These are phyloP conservation scores for Eremochloa ophiuroides DNA, from an alignment of 176 grass and related monocot species.

Conservation along the genomic window DNA sequence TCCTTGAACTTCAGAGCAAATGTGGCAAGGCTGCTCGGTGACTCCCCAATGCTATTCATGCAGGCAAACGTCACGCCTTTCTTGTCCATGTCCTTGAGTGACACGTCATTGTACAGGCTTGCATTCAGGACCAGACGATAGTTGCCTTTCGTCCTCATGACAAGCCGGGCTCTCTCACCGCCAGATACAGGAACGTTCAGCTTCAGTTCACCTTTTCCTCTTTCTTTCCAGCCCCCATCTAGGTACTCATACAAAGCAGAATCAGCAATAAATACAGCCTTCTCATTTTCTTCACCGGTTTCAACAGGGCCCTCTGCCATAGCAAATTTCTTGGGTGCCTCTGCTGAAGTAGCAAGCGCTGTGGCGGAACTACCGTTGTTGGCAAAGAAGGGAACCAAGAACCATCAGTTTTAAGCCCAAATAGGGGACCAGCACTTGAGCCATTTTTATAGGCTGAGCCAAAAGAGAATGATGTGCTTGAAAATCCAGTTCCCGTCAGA, in stretches of 20 bases:
- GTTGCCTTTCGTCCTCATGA: constrained; percentile 94
- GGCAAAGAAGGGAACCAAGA: constrained; percentile 46
- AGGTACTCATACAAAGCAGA: constrained; percentile 86
- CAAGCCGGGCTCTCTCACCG: constrained; percentile 61
- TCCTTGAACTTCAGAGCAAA: constrained; percentile 97
- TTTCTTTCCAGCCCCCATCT: constrained; percentile 91
- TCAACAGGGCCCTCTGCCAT: constrained; percentile 85
- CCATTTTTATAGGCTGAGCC: constrained; percentile 54
- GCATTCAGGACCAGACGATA: constrained; percentile 82
- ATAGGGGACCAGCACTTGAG: constrained; percentile 34
- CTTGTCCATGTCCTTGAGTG: constrained; percentile 95
- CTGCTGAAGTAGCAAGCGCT: constrained; percentile 25
- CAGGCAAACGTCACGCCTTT: constrained; percentile 89
- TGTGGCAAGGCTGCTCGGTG: constrained; percentile 46
- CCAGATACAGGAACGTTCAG: constrained; percentile 61
- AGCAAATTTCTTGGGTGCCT: constrained; percentile 46
- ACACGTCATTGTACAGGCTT: constrained; percentile 82
- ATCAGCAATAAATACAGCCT: constrained; percentile 65
- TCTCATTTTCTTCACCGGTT: constrained; percentile 97
- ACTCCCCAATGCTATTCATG: constrained; percentile 68
- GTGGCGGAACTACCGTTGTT: constrained; percentile 49
- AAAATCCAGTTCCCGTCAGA: constrained; percentile 84
- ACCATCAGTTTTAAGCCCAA: constrained; percentile 44
- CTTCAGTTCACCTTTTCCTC: constrained; percentile 93
- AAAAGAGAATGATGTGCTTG: constrained; percentile 70